phyloP scores from a whole-genome alignment of 441 rosid genomes.

The Mallotus repandus region DNA sequence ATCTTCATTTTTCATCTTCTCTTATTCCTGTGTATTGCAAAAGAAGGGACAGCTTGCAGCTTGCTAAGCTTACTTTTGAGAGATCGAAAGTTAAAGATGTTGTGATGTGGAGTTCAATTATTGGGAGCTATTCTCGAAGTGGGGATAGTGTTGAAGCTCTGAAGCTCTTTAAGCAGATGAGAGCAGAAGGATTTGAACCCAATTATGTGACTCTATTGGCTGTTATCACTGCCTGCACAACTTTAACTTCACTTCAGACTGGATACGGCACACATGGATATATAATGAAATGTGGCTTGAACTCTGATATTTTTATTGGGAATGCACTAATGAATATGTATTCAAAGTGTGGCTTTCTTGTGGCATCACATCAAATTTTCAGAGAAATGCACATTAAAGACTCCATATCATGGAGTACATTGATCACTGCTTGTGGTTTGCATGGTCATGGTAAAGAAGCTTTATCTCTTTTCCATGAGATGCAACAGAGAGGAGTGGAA shows the following conservation, averaged over 20 bases:
- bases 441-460: slow-evolving; percentile 21
- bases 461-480: slow-evolving; percentile 8
- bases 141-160: slow-evolving; percentile 40
- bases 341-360: slow-evolving; percentile 50
- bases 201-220: slow-evolving; percentile 55
- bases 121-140: slow-evolving; percentile 35
- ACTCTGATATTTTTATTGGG: slow-evolving; percentile 27
- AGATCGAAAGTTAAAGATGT: slow-evolving; percentile 43
- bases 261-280: slow-evolving; percentile 41
- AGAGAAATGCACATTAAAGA: slow-evolving; percentile 40
- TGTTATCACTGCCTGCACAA: slow-evolving; percentile 45
- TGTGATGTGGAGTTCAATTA: slow-evolving; percentile 55
- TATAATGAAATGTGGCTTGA: slow-evolving; percentile 39
- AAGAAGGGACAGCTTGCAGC: slow-evolving; percentile 23
- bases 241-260: slow-evolving; percentile 28
- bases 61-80: slow-evolving; percentile 40
- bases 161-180: slow-evolving; percentile 42
- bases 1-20: slow-evolving; percentile 37
- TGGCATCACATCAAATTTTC: slow-evolving; percentile 38
- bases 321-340: slow-evolving; percentile 60
- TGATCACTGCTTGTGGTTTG: slow-evolving; percentile 38
- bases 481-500: slow-evolving; percentile 11
- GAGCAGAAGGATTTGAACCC: slow-evolving; percentile 36
- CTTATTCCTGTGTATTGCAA: slow-evolving; percentile 42
- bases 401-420: slow-evolving; percentile 50